Evolutionary conservation across 2,329 filamentous ascomycete species (phyloP).

Genomic region (Knufia petricola): DNA sequence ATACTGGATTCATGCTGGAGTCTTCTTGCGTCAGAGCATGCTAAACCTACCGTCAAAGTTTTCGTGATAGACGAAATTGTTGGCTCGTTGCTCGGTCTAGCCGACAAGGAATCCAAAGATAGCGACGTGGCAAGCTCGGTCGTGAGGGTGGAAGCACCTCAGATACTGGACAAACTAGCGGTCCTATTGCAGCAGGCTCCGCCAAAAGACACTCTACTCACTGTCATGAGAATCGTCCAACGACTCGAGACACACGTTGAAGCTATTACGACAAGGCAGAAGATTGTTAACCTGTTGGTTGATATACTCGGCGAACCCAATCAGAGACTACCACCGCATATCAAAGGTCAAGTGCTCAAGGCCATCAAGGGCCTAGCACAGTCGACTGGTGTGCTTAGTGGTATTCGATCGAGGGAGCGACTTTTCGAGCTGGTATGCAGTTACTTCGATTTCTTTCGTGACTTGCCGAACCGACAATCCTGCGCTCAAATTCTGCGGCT

Average conservation of each 20-base stretch:
- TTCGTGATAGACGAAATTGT: not conserved
- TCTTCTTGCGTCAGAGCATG: slow-evolving; percentile 51
- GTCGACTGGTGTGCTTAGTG: slow-evolving; percentile 20
- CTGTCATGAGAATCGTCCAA: slow-evolving; percentile 15
- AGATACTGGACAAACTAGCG: slow-evolving; percentile 69
- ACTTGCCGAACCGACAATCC: slow-evolving; percentile 63
- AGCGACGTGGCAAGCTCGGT: slow-evolving; percentile 11
- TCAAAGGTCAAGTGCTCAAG: slow-evolving; percentile 17
- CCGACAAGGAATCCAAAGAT: slow-evolving; percentile 53
- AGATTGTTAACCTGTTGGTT: slow-evolving; percentile 14
- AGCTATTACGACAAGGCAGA: slow-evolving; percentile 11
- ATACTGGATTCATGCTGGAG: slow-evolving; percentile 64
- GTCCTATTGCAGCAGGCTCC: slow-evolving; percentile 51
- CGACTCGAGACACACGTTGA: slow-evolving; percentile 14
- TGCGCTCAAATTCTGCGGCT: slow-evolving; percentile 64
- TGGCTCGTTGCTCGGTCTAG: slow-evolving; percentile 25
- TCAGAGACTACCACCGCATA: slow-evolving; percentile 26
- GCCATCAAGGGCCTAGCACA: slow-evolving; percentile 12
- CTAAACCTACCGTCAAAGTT: not conserved
- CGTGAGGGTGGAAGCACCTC: slow-evolving; percentile 11
- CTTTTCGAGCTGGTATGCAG: slow-evolving; percentile 68
- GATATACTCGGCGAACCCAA: slow-evolving; percentile 48
- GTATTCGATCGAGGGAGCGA: slow-evolving; percentile 48
- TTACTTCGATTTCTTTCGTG: slow-evolving; percentile 84
- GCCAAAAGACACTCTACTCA: slow-evolving; percentile 15